A percentile compares a stretch with the other conserved stretches of the same genome.
Conservation (phyloP, 2,329 filamentous ascomycete genomes). For the Ophiostoma sp. region DNA sequence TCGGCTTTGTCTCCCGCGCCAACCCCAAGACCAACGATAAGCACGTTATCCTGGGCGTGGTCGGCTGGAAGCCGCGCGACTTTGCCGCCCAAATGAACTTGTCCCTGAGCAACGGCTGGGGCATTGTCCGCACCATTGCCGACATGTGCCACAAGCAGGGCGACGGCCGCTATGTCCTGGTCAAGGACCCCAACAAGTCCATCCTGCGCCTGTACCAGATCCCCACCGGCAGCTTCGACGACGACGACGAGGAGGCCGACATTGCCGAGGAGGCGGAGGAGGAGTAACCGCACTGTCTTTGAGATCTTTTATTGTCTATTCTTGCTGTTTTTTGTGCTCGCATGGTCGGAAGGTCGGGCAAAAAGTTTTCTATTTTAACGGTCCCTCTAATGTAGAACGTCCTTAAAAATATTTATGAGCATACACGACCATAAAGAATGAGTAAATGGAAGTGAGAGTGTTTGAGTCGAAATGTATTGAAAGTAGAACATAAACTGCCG, state of each 20-base stretch:
- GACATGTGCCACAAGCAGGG: slow-evolving; percentile 84
- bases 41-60: slow-evolving; percentile 91
- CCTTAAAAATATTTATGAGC: neutral
- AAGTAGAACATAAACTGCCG: too few species aligned
- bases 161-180: slow-evolving; percentile 78
- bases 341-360: neutral
- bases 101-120: slow-evolving; percentile 95
- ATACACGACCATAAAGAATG: neutral
- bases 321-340: neutral
- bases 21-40: slow-evolving; percentile 91
- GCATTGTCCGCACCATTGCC: slow-evolving; percentile 95
- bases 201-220: slow-evolving; percentile 93
- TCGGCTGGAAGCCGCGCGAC: slow-evolving; percentile 97
- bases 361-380: slow-evolving; percentile 14
- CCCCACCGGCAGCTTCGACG: slow-evolving; percentile 83
- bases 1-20: slow-evolving; percentile 94
- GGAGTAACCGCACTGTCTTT: slow-evolving; percentile 32
- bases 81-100: slow-evolving; percentile 98
- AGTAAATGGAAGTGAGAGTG: neutral
- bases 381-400: slow-evolving; percentile 8
- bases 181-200: slow-evolving; percentile 95
- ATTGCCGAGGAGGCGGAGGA: slow-evolving; percentile 50
- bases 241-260: slow-evolving; percentile 65
- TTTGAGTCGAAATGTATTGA: too few species aligned
- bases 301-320: neutral